Conservation (phyloP, 2,329 filamentous ascomycete genomes). For the Clonostachys chloroleuca region DNA sequence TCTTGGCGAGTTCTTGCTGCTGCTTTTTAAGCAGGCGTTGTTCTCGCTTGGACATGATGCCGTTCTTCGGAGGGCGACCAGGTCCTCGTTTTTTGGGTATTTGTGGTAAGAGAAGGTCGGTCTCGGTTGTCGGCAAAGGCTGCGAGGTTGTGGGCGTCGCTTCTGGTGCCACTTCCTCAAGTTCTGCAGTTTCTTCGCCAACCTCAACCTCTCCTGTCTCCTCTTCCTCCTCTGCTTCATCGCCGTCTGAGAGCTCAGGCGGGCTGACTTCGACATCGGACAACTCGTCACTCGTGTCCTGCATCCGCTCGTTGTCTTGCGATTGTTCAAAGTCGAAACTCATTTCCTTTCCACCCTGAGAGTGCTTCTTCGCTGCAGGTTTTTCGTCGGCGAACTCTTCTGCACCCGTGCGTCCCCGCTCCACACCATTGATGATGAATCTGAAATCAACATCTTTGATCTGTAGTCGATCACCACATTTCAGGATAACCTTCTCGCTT, state of each 20-base stretch:
- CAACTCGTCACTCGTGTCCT: constrained; percentile 46
- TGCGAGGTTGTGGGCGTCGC: background rate
- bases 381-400: constrained; percentile 49
- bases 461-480: constrained; percentile 62
- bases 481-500: constrained; percentile 50
- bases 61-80: constrained; percentile 78
- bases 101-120: constrained; percentile 21
- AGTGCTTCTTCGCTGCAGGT: constrained; percentile 33
- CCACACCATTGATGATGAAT: constrained; percentile 65
- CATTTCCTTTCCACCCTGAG: constrained; percentile 62
- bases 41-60: constrained; percentile 77
- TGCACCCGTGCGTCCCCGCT: constrained; percentile 51
- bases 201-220: constrained; percentile 15
- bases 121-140: background rate
- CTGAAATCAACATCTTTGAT: constrained; percentile 66
- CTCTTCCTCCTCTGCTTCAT: constrained; percentile 10
- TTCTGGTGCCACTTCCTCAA: constrained; percentile 11
- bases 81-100: constrained; percentile 68
- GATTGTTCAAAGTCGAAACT: constrained; percentile 68
- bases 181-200: background rate
- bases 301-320: constrained; percentile 49
- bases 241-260: constrained; percentile 17
- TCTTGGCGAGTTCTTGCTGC: constrained; percentile 41
- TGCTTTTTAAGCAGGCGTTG: constrained; percentile 59
- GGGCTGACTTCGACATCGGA: background rate